Base-by-base conservation (phyloP, 176 grass and related monocot species). In the Phragmites australis region DNA sequence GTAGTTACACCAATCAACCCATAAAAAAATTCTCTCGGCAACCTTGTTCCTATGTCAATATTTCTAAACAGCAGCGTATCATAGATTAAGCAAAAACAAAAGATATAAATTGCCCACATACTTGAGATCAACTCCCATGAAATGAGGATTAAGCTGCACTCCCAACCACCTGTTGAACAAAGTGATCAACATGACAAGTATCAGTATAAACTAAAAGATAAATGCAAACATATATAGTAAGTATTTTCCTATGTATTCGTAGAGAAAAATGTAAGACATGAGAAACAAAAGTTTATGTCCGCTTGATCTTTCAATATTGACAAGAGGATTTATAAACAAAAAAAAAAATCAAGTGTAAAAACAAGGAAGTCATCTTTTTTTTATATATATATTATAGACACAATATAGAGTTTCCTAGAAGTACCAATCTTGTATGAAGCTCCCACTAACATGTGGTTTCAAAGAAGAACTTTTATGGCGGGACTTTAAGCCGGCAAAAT, bases 71-170 rank as follows among this genome's bases (percentile, higher is more conserved):
- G 9, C 30, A 48, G 57, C 12, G 30, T 16, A 0, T 30, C 34
- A 66, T 37, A 77, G 75, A 57, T 42, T 32, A 60, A 64, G 25
- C 22, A 85, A 81, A 54, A 27, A 71, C 19, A 65, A 40, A 67
- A 55, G 23, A 63, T 89, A 68, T 12, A 82, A 81, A 70, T 49
- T 51, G 52, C 23, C 51, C 16, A 86, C 89, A 67, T 98, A 98
- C 96, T 98, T 98, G 83, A 98, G 96, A 78, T 98, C 96, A 89
- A 98, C 26, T 91, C 92, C 92, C 81, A 98, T 86, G 44, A 94
- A 98, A 74, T 93, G 84, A 74, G 96, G 96, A 94, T 98, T 98
- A 76, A 98, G 92, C 82, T 98, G 96, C 72, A 98, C 90, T 29
- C 96, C 96, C 70, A 94, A 89, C 92, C 96, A 98, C 96, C 96